Evolutionary conservation across 2,329 filamentous ascomycete genomes (phyloP).

Genomic region (Rugonectria rugulosa): DNA sequence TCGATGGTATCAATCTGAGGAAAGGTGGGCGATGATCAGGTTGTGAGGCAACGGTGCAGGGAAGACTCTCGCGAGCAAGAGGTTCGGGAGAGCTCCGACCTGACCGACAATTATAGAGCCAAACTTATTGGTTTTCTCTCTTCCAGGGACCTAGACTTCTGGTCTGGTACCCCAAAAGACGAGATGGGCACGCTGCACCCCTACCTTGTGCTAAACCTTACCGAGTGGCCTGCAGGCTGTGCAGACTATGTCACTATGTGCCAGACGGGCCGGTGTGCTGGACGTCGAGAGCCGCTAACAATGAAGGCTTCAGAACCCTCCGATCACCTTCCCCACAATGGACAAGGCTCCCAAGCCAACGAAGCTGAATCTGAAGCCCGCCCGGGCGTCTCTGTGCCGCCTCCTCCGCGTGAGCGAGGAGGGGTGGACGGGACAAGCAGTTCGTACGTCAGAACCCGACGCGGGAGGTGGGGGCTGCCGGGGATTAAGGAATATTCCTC

Average conservation of each 20-base stretch:
- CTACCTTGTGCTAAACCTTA: conserved; percentile 29
- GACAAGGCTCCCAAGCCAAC: conserved; percentile 20
- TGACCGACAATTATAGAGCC: conserved; percentile 15
- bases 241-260: not conserved
- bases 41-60: conserved; percentile 10
- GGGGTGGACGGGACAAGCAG: conserved; percentile 5
- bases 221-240: conserved; percentile 18
- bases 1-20: not conserved
- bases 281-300: conserved; percentile 28
- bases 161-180: conserved; percentile 17
- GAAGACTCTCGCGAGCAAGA: conserved; percentile 9
- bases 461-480: conserved; percentile 8
- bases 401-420: conserved; percentile 14
- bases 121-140: conserved; percentile 19
- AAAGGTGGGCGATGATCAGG: conserved; percentile 5
- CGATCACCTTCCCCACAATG: conserved; percentile 27
- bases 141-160: conserved; percentile 11
- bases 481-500: conserved; percentile 9
- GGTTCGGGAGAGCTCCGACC: conserved; percentile 14
- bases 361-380: conserved; percentile 26
- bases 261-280: conserved; percentile 33
- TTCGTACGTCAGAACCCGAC: conserved; percentile 16
- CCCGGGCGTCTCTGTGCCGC: conserved; percentile 19
- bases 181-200: conserved; percentile 20
- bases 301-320: conserved; percentile 22